Conservation (phyloP, 2,329 filamentous ascomycete genomes). For the Penicillium sp. region DNA sequence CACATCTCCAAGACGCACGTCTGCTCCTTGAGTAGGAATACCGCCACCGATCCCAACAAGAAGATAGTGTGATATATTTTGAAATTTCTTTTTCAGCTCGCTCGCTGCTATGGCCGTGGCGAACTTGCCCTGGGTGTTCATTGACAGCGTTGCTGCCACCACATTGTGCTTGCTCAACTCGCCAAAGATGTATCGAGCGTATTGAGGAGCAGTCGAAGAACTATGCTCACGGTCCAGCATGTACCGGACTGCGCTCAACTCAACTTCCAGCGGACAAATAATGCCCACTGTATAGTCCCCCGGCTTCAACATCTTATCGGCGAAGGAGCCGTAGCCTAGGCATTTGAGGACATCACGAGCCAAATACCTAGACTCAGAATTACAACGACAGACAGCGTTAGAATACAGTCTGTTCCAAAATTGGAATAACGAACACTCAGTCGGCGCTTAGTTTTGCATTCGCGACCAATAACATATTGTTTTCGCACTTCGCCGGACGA, state of each 20-base stretch:
- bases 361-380: no score
- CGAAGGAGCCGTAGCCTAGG: no score
- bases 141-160: slow-evolving; percentile 12
- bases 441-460: no score
- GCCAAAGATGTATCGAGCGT: slow-evolving; percentile 13
- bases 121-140: neutral
- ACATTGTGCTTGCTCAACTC: slow-evolving; percentile 12
- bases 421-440: no score
- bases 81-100: slow-evolving; percentile 12
- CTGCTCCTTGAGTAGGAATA: neutral
- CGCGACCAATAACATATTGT: no score
- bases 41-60: slow-evolving; percentile 14
- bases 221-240: neutral
- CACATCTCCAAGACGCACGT: slow-evolving; percentile 10
- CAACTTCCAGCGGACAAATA: neutral
- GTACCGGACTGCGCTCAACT: neutral
- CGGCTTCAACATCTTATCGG: neutral
- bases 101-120: slow-evolving; percentile 14
- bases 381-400: no score
- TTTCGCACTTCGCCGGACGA: no score
- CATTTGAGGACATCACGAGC: no score
- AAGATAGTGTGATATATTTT: slow-evolving; percentile 5
- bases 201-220: neutral
- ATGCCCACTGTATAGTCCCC: neutral
- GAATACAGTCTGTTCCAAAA: no score